Conservation (phyloP, 768 basidiomycete genomes). For the Leccinum rimulosum region DNA sequence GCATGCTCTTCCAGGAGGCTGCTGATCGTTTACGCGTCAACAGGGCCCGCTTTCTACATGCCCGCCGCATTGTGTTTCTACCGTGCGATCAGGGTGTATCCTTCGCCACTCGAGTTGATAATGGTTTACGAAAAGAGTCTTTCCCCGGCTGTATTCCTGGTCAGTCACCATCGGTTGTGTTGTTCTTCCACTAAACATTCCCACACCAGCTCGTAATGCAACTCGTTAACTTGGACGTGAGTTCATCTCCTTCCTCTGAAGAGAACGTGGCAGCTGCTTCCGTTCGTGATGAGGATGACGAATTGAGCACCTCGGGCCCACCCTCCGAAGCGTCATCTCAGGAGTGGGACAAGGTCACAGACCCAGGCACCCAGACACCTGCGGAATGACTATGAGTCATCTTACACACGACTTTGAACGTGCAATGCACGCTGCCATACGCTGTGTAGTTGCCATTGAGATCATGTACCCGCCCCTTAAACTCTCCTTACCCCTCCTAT, state of each 20-base stretch:
- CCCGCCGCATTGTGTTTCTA: conserved; percentile 88
- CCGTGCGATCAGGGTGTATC: conserved; percentile 92
- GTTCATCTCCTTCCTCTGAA: conserved; percentile 50
- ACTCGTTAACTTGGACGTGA: conserved; percentile 86
- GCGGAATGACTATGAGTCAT: conserved; percentile 36
- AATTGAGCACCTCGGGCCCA: conserved; percentile 63
- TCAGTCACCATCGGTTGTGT: conserved; percentile 26
- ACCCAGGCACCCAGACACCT: conserved; percentile 59
- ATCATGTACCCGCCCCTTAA: conserved; percentile 27
- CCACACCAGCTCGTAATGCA: conserved; percentile 64
- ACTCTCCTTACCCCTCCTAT: conserved; percentile 20
- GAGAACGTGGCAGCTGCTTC: conserved; percentile 29
- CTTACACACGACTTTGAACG: conserved; percentile 27
- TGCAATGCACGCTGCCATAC: conserved; percentile 29
- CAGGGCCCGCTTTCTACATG: conserved; percentile 77
- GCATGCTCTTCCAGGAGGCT: neutral
- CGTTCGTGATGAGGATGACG: conserved; percentile 44
- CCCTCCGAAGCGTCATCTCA: conserved; percentile 87
- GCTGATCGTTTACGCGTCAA: conserved; percentile 2
- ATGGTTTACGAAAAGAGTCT: conserved; percentile 93
- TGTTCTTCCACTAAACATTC: conserved; percentile 8
- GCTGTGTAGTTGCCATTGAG: conserved; percentile 29
- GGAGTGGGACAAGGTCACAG: conserved; percentile 88
- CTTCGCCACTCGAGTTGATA: conserved; percentile 90
- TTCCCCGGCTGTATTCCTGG: conserved; percentile 77